A percentile compares a stretch with the other conserved stretches of the same genome.
phyloP scores from a whole-genome alignment of 768 basidiomycete genomes.

The Galerina marginata region DNA sequence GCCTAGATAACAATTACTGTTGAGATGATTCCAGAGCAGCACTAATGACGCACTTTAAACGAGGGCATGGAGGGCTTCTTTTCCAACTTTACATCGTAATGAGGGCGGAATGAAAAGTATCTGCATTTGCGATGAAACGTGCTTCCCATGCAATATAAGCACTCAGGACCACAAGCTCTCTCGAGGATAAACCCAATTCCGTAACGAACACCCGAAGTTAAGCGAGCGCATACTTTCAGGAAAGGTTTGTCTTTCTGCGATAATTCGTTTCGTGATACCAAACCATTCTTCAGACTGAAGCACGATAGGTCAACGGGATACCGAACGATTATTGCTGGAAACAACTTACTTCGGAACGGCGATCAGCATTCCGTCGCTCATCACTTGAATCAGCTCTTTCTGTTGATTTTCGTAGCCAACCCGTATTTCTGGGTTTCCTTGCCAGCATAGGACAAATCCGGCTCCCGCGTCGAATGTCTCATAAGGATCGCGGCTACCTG shows the following conservation, averaged over 20 bases:
- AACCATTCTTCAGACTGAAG: conserved; percentile 26
- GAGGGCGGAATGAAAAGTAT: conserved; percentile 78
- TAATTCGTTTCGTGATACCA: conserved; percentile 6
- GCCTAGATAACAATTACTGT: conserved; percentile 34
- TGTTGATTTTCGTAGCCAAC: conserved; percentile 76
- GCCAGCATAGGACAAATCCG: conserved; percentile 88
- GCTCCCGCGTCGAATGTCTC: conserved; percentile 71
- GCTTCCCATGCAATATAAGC: conserved; percentile 61
- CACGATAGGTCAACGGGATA: conserved; percentile 23
- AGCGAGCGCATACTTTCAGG: conserved; percentile 81
- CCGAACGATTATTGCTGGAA: not conserved
- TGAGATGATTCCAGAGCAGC: not conserved
- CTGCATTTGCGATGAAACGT: conserved; percentile 82
- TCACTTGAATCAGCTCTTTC: conserved; percentile 81
- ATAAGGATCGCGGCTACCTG: conserved; percentile 87
- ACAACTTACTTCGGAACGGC: conserved; percentile 83
- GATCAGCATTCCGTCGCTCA: conserved; percentile 79
- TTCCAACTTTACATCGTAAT: conserved; percentile 74
- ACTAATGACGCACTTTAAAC: conserved; percentile 48
- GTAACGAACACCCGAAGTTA: conserved; percentile 84
- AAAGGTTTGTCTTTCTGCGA: conserved; percentile 37
- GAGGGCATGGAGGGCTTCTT: conserved; percentile 47
- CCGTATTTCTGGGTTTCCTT: conserved; percentile 71
- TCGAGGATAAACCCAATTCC: conserved; percentile 86
- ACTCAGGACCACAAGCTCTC: conserved; percentile 77